Conservation (phyloP, 2,329 filamentous ascomycete genomes). For the Xylaria polymorpha region DNA sequence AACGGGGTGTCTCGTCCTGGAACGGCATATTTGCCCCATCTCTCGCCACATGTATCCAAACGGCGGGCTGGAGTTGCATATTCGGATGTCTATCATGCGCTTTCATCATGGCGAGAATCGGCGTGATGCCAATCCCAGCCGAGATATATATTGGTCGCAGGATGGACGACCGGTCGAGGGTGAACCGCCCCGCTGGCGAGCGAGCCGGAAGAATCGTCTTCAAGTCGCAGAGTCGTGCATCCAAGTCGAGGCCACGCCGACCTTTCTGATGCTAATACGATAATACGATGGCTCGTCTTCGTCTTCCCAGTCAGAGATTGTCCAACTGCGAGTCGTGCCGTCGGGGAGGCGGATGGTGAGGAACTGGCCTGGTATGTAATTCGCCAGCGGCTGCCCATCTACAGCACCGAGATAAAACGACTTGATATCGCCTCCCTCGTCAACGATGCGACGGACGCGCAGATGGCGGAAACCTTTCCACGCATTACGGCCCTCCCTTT, state of each 20-base stretch:
- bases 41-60: slow-evolving; percentile 43
- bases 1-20: slow-evolving; percentile 31
- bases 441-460: slow-evolving; percentile 34
- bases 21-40: slow-evolving; percentile 35
- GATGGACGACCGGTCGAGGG: slow-evolving; percentile 38
- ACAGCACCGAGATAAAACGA: slow-evolving; percentile 42
- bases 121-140: slow-evolving; percentile 45
- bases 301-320: slow-evolving; percentile 42
- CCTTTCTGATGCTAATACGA: slow-evolving; percentile 42
- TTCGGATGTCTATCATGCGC: slow-evolving; percentile 42
- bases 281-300: slow-evolving; percentile 40
- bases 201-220: slow-evolving; percentile 36
- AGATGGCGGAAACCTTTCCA: slow-evolving; percentile 44
- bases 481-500: slow-evolving; percentile 35
- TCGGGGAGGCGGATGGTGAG: slow-evolving; percentile 42
- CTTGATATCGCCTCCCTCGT: slow-evolving; percentile 40
- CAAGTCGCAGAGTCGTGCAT: slow-evolving; percentile 41
- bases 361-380: slow-evolving; percentile 44
- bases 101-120: slow-evolving; percentile 45
- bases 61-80: slow-evolving; percentile 29
- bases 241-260: slow-evolving; percentile 38
- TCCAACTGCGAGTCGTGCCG: slow-evolving; percentile 41
- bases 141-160: slow-evolving; percentile 43
- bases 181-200: slow-evolving; percentile 43
- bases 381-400: slow-evolving; percentile 39